Evolutionary conservation across 495 filamentous ascomycete genomes (phyloP), one percentile per base, ranked within the genome.

Genomic region (Daldinia grandis): DNA sequence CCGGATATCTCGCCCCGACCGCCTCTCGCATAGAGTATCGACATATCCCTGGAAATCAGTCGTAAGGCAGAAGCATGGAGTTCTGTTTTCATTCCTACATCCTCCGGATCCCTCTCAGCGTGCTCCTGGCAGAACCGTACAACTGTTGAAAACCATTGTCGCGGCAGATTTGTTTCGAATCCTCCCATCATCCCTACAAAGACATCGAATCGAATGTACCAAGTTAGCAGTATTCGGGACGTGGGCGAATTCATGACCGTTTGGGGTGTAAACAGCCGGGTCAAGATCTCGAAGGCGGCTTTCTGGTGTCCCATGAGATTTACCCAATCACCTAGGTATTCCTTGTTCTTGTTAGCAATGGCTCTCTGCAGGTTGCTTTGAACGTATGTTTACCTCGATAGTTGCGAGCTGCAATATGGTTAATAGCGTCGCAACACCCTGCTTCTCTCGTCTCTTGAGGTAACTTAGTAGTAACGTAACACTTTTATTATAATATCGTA

Each of bases 321-420:
- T 58, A 93, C 87, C 92, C 92, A 98, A 75, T 99, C 95, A 8
- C 95, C 95, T 61, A 97, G 86, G 72, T 92, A 95, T 81, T 98
- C 95, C 95, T 98, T 74, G 25, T 71, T 50, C 6, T 54, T 10
- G 53, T 80, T 80, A 69, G 84, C 72, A 70, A 62, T 9, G 17
- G 28, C 31, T 59, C 30, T 24, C 19, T 53, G 19, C 15, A 38
- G 40, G n/a, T 57, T 57, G 42, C 25, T 9, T 58, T 40, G 25
- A 21, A 28, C 50, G 33, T 55, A 51, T 28, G 19, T 82, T 76
- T 85, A 97, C 95, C 88, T 99, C 95, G 66, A 97, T 93, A 7
- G 90, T 94, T 49, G 94, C 94, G 42, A 98, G 88, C 68, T 98
- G 93, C 42, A 99, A 82, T 37, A 99, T 95, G 5, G 94, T 96